A percentile compares a stretch with the other conserved stretches of the same genome.
Conservation (phyloP, 2,329 filamentous ascomycete species). For the Fusarium sp. region DNA sequence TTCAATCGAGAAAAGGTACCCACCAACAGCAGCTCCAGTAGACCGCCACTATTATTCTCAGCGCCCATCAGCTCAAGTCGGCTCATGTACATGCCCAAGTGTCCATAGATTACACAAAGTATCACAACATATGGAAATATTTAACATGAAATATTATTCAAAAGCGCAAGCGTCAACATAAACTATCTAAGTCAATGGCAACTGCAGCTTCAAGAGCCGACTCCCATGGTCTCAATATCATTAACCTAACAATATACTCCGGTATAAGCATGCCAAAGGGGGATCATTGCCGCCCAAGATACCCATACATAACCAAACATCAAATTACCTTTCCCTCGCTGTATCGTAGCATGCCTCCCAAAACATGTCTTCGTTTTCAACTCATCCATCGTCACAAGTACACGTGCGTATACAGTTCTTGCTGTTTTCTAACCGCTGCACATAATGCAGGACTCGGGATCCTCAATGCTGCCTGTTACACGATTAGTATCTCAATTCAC, state of each 20-base stretch:
- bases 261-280: slow-evolving; percentile 19
- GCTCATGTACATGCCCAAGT: not conserved
- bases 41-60: not conserved
- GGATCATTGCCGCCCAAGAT: slow-evolving; percentile 29
- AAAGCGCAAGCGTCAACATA: slow-evolving; percentile 23
- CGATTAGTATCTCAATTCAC: slow-evolving; percentile 46
- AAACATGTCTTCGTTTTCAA: slow-evolving; percentile 45
- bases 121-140: not conserved
- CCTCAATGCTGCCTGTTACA: slow-evolving; percentile 85
- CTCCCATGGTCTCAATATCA: slow-evolving; percentile 11
- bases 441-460: slow-evolving; percentile 95
- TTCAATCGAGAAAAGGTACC: not conserved
- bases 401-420: slow-evolving; percentile 19
- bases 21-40: slow-evolving; percentile 4
- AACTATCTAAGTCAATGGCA: slow-evolving; percentile 32
- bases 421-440: slow-evolving; percentile 80
- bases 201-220: slow-evolving; percentile 8
- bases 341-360: slow-evolving; percentile 35
- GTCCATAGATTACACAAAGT: too few relatives aligned
- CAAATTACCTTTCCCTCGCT: slow-evolving; percentile 38
- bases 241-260: slow-evolving; percentile 37
- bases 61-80: not conserved
- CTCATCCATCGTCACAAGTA: slow-evolving; percentile 48
- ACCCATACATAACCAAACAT: slow-evolving; percentile 29
- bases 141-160: slow-evolving; percentile 5